A percentile compares a stretch with the other conserved stretches of the same genome.
Evolutionary conservation across 495 filamentous ascomycete genomes (phyloP).

Genomic region (Penicillium samsonianum): DNA sequence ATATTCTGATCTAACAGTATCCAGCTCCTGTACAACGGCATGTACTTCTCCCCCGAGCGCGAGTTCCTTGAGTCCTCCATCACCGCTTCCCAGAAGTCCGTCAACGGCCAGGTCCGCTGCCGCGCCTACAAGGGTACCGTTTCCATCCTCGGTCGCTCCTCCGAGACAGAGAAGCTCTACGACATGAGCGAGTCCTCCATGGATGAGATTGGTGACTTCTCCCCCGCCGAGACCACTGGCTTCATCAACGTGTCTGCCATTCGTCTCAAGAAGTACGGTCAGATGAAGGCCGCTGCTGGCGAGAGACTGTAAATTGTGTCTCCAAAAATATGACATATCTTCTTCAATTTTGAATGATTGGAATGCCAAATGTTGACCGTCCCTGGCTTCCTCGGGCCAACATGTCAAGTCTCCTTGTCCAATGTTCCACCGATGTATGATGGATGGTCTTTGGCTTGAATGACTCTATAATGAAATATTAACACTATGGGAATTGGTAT

Average conservation of each 20-base stretch:
- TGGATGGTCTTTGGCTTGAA: conserved; percentile 22
- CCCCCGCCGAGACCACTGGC: conserved; percentile 69
- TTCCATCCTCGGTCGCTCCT: conserved; percentile 72
- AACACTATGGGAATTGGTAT: background rate
- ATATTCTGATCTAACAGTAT: conserved; percentile 3
- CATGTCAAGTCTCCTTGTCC: conserved; percentile 8
- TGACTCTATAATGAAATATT: conserved; percentile 36
- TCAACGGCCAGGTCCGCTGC: conserved; percentile 70
- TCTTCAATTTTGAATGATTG: conserved; percentile 14
- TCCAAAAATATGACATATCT: conserved; percentile 2
- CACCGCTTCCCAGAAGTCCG: conserved; percentile 67
- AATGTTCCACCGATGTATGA: conserved; percentile 13
- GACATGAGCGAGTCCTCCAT: conserved; percentile 76
- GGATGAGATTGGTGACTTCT: conserved; percentile 84
- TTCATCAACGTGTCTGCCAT: conserved; percentile 85
- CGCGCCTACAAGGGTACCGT: conserved; percentile 76
- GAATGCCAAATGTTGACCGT: conserved; percentile 29
- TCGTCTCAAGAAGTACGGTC: conserved; percentile 87
- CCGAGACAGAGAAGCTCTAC: conserved; percentile 83
- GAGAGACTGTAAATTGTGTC: conserved; percentile 34
- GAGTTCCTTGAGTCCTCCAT: conserved; percentile 77
- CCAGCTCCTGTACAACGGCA: conserved; percentile 72
- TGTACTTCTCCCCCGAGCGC: conserved; percentile 74
- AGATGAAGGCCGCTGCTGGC: conserved; percentile 64
- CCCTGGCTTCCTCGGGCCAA: conserved; percentile 22